These are phyloP conservation scores for Terfezia claveryi DNA, from an alignment of 495 filamentous ascomycete genomes.

Conservation along the genomic window DNA sequence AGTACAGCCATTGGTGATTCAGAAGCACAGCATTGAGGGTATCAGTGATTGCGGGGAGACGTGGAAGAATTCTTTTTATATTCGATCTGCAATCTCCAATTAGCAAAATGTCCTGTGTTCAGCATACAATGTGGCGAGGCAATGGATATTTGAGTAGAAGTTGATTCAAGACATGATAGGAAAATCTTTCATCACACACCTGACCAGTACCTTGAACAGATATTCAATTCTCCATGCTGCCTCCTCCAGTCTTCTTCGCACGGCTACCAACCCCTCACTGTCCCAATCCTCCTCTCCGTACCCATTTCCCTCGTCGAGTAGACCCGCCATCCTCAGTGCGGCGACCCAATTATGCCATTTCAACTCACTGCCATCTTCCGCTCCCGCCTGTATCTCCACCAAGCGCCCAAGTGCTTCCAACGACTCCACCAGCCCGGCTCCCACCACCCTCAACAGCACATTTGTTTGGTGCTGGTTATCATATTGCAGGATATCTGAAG, in stretches of 20 bases:
- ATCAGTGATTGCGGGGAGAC: neutral
- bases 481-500: neutral
- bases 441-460: neutral
- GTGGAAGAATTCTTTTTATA: neutral
- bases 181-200: neutral
- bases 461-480: neutral
- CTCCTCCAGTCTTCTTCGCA: neutral
- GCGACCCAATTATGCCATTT: neutral
- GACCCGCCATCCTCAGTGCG: neutral
- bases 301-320: neutral
- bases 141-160: neutral
- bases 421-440: neutral
- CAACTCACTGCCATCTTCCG: neutral
- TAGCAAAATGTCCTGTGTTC: neutral
- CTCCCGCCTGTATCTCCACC: neutral
- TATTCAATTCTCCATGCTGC: neutral
- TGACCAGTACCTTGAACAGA: neutral
- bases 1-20: neutral
- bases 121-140: neutral
- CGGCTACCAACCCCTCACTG: neutral
- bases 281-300: no score
- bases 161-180: neutral
- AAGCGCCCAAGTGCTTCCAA: neutral
- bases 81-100: neutral
- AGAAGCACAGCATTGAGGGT: neutral